Evolutionary conservation across 306 rosid species (phyloP), one percentile per base, ranked within the genome.

Genomic region (Prunus mongolica): DNA sequence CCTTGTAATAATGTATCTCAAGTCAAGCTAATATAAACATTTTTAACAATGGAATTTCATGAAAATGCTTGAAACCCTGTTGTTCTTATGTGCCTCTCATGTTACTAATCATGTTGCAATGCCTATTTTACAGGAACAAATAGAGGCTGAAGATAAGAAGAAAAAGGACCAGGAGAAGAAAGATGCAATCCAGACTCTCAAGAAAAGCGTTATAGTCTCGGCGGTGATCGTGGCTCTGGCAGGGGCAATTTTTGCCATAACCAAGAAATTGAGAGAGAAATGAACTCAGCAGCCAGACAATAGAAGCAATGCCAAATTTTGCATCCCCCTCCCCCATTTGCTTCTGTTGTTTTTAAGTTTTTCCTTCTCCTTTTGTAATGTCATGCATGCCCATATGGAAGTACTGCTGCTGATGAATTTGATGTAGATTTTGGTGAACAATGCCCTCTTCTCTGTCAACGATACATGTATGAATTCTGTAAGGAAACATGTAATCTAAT

Each of bases 231-330:
- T 89, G 69, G 93, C 89, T 63, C 51, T 87, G 74, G 86, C 76
- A 2, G 93, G 90, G 64, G 90, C 81, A 1, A 83, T 86, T 65
- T 79, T 86, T 46, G 90, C 87, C 69, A 65, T 91, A 30, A 62
- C 89, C 80, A 87, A 89, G 82, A 91, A 89, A 65, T 69, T 87
- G 62, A 87, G 76, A 51, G 89, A 89, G 85, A 90, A 86, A 83
- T 87, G 76, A 77, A 56, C 12, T 34, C 22, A 5, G 3, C 6
- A 4, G 14, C 62, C 27, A 5, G 50, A 18, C 52, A 60, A 22
- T 20, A 54, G 62, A 54, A 65, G 27, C 81, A 70, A 15, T 44
- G 76, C 44, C 38, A 49, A 66, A 41, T 24, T 76, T 76, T 24
- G 38, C 61, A 58, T 19, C 47, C 65, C 47, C 6, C 24, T 65